Base-by-base conservation (phyloP, 2,329 filamentous ascomycete species). In the Cercospora sp. region DNA sequence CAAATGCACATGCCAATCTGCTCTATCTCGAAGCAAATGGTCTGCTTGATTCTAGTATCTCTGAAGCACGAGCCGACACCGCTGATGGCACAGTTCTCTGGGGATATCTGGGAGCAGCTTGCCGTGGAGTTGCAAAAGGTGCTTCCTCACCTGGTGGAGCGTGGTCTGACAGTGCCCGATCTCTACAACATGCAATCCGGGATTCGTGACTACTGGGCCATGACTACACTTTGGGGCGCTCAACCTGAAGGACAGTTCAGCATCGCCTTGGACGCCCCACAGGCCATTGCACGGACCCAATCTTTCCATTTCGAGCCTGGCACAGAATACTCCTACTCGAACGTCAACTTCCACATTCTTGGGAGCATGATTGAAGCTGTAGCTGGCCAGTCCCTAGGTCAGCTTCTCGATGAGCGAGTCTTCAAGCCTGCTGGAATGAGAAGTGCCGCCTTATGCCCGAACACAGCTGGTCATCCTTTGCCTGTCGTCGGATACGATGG, bases 1-100 rank as follows among this genome's bases (percentile, higher is more conserved):
- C 66, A 78, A 4, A 82, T 77, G 1, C 75, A 76, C 9, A 69
- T 83, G 20, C 82, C 82, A 10, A 83, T 84, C 65, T 84, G 82
- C 70, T 83, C 81, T 5, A 83, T 83, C 67, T 79, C 81, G 2
- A 84, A 84, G 70, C 82, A 84, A 63, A 80, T 82, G 73, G 72
- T 81, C 1, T 82, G 81, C 63, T 75, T 79, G 5, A 68, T 80
- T 3, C 66, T 82, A 59, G 70, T 77, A 3, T 78, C 79, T 45
- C 70, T 83, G 6, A 69, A 79, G 51, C 51, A 67, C 9, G 76
- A 80, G 10, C 76, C 79, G 4, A 75, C 77, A 0, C 70, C 75
- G 0, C 60, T 66, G 7, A 76, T 80, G 70, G 63, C 64, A 18
- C 58, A 66, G 33, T 65, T 63, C 10, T 26, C 64, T 42, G 68